Percentiles rank a stretch among this genome's conserved stretches.
Conservation (phyloP, 208 protist genomes). For the Lotmaria passim region DNA sequence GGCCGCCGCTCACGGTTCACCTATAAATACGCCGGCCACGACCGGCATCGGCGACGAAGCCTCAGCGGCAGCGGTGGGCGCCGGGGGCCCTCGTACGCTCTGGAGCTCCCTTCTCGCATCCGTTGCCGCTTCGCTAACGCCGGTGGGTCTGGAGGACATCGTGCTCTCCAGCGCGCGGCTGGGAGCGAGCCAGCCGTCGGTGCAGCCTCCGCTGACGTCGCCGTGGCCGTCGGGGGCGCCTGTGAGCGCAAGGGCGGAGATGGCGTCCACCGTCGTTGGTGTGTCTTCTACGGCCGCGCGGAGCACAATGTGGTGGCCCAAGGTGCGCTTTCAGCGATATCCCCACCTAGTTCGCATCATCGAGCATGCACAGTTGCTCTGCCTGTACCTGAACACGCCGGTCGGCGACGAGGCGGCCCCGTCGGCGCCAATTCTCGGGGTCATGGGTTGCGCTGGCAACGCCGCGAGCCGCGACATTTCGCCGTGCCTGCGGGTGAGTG, state of each 20-base stretch:
- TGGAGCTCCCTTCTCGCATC: slow-evolving; percentile 10
- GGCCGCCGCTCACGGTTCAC: slow-evolving; percentile 7
- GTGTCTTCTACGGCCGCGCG: background rate
- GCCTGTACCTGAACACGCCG: slow-evolving; percentile 25
- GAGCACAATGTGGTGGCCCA: slow-evolving; percentile 67
- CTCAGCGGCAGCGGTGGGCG: background rate
- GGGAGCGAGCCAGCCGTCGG: background rate
- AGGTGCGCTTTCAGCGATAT: slow-evolving; percentile 35
- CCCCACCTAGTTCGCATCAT: slow-evolving; percentile 42
- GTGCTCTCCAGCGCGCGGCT: slow-evolving; percentile 6
- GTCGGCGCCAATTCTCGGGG: background rate
- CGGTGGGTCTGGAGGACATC: slow-evolving; percentile 12
- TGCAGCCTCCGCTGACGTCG: slow-evolving; percentile 5
- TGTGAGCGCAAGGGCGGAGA: slow-evolving; percentile 3
- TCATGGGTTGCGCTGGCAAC: slow-evolving; percentile 9
- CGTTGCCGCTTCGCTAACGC: slow-evolving; percentile 18
- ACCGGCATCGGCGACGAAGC: slow-evolving; percentile 1
- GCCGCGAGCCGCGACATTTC: slow-evolving; percentile 5
- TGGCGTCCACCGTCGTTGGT: background rate
- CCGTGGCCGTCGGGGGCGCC: background rate
- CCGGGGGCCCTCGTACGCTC: slow-evolving; percentile 1
- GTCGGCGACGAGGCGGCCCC: background rate
- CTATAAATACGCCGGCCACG: slow-evolving; percentile 7
- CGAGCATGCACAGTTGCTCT: slow-evolving; percentile 47
- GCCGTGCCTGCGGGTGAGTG: slow-evolving; percentile 33